These are phyloP conservation scores for Oryza australiensis DNA, from an alignment of 176 grass and related monocot species.

Conservation along the genomic window DNA sequence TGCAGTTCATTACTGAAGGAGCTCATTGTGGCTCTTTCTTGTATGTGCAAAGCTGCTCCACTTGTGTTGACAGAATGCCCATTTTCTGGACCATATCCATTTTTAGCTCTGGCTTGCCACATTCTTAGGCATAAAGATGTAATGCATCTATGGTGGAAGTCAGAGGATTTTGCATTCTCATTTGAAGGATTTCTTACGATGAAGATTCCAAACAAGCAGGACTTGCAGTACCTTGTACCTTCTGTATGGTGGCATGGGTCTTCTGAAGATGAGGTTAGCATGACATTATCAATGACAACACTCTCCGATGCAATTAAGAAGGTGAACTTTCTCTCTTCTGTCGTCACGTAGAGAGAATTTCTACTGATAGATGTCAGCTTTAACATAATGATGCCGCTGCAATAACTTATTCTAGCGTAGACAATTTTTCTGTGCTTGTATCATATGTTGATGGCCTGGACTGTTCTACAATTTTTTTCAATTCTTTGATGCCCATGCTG, in stretches of 20 bases:
- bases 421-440: neutral
- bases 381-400: neutral
- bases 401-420: neutral
- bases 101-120: slow-evolving; percentile 63
- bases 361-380: slow-evolving; percentile 15
- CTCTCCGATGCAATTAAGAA: slow-evolving; percentile 78
- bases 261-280: slow-evolving; percentile 72
- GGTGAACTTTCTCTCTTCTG: slow-evolving; percentile 34
- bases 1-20: slow-evolving; percentile 59
- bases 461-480: neutral
- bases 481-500: neutral
- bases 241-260: slow-evolving; percentile 89
- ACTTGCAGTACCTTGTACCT: slow-evolving; percentile 75
- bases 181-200: slow-evolving; percentile 83
- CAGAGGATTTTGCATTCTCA: slow-evolving; percentile 64
- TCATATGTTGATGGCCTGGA: neutral
- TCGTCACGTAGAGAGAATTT: neutral
- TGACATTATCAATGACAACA: slow-evolving; percentile 60
- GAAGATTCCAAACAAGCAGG: slow-evolving; percentile 79
- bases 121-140: slow-evolving; percentile 70
- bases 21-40: slow-evolving; percentile 73
- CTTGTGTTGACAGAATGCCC: slow-evolving; percentile 81
- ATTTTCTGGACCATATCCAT: slow-evolving; percentile 72
- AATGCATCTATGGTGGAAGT: slow-evolving; percentile 73
- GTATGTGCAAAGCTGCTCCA: slow-evolving; percentile 74